Conservation (phyloP, 257 asterid genomes). For the Osmanthus fragrans region DNA sequence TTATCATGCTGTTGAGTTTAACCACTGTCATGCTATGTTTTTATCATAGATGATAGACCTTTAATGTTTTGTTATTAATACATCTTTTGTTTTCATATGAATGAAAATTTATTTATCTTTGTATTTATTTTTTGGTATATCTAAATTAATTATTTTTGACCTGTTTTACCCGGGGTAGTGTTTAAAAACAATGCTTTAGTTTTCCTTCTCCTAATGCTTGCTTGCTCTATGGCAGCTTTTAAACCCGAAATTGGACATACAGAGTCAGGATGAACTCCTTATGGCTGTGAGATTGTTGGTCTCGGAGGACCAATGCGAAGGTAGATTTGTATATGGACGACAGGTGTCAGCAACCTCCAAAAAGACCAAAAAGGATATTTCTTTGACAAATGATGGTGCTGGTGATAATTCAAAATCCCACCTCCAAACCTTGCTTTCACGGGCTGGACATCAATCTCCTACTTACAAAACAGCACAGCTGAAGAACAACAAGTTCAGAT, state of each 20-base stretch:
- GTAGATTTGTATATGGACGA: conserved; percentile 83
- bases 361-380: conserved; percentile 38
- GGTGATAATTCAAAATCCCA: conserved; percentile 65
- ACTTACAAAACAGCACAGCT: conserved; percentile 64
- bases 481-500: conserved; percentile 66
- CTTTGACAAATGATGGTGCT: conserved; percentile 31
- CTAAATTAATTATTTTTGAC: too few species aligned
- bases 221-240: conserved; percentile 61
- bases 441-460: conserved; percentile 83
- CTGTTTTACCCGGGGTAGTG: not conserved
- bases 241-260: conserved; percentile 59
- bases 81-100: not conserved
- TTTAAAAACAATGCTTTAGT: conserved; percentile 3
- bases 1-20: not conserved
- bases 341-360: conserved; percentile 44
- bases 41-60: not conserved
- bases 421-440: conserved; percentile 69
- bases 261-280: conserved; percentile 56
- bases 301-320: conserved; percentile 80
- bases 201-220: conserved; percentile 22
- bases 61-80: not conserved
- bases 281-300: conserved; percentile 74
- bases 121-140: not conserved
- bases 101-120: not conserved
- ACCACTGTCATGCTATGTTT: not conserved